Percentiles rank a stretch among this genome's conserved stretches.
Evolutionary conservation across 179 eudicot species (phyloP).

Genomic region (Sideroxylon spinosum): DNA sequence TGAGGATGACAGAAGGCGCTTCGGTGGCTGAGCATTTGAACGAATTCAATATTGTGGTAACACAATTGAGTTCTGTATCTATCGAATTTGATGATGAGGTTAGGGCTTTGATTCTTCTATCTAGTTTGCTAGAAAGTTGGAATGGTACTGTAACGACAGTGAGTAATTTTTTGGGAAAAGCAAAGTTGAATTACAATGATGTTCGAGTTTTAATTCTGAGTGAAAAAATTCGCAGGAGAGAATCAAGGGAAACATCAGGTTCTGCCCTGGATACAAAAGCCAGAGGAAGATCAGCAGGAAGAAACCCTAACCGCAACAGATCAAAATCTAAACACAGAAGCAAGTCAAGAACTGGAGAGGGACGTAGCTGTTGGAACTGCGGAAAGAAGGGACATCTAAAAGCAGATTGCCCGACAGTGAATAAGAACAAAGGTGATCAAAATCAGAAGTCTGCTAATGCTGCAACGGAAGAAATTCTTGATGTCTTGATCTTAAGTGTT

Average conservation of each 20-base stretch:
- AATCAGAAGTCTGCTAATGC: neutral
- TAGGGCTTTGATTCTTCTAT: neutral
- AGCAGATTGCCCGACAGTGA: neutral
- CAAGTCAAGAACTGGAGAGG: neutral
- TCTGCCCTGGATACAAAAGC: neutral
- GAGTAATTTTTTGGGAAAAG: neutral
- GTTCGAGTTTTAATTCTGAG: conserved; percentile 1
- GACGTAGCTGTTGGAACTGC: neutral
- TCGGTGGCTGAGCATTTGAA: neutral
- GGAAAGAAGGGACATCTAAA: neutral
- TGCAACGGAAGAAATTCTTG: neutral
- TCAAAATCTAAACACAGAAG: neutral
- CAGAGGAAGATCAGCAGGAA: neutral
- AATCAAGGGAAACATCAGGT: neutral
- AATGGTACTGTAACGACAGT: neutral
- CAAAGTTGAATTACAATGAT: neutral
- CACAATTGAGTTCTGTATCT: neutral
- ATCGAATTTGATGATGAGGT: conserved; percentile 7
- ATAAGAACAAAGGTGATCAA: neutral
- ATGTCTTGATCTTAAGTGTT: neutral
- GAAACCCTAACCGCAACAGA: neutral
- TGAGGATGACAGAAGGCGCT: conserved; percentile 10
- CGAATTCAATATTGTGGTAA: neutral
- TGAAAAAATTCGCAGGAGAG: conserved; percentile 1
- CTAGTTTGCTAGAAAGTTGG: conserved; percentile 18